Conservation (phyloP, 139 green algal genomes). For the Chlorella vulgaris region DNA sequence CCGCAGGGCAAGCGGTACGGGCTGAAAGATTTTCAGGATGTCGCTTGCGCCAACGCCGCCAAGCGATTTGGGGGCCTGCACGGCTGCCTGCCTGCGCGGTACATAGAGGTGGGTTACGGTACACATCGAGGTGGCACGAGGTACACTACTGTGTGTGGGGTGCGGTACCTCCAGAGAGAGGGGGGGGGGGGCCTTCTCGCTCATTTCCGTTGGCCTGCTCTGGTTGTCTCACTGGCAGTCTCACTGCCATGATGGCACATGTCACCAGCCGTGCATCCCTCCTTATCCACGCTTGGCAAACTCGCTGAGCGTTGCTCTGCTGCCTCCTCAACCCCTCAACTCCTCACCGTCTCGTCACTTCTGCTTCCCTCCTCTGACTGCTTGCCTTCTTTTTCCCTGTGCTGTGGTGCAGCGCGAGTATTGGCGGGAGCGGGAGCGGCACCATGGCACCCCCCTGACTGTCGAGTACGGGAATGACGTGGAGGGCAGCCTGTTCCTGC, state of each 20-base stretch:
- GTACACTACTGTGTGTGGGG: too few species aligned
- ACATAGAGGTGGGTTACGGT: constrained; percentile 44
- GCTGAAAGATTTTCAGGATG: constrained; percentile 48
- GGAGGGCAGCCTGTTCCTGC: constrained; percentile 72
- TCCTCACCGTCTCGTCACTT: too few species aligned
- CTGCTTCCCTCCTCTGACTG: not conserved
- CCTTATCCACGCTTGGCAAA: too few species aligned
- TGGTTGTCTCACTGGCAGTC: too few species aligned
- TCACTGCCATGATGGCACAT: too few species aligned
- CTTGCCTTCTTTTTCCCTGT: not conserved
- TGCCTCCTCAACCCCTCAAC: too few species aligned
- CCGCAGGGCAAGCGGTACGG: constrained; percentile 27
- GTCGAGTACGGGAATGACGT: constrained; percentile 82
- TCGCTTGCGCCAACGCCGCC: constrained; percentile 26
- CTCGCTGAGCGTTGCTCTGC: too few species aligned
- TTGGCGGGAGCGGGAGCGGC: constrained; percentile 47
- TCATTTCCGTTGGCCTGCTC: too few species aligned
- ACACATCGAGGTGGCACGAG: too few species aligned
- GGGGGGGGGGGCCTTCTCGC: too few species aligned
- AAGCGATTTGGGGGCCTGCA: constrained; percentile 28
- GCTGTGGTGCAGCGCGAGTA: constrained; percentile 59
- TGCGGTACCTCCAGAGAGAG: too few species aligned
- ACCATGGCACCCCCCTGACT: not conserved
- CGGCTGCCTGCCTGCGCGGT: constrained; percentile 34
- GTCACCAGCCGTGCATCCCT: too few species aligned